Percentiles rank a stretch among this genome's conserved stretches.
These are phyloP conservation scores for Diaporthe citrichinensis DNA, from an alignment of 2,329 filamentous ascomycete species.

Conservation along the genomic window DNA sequence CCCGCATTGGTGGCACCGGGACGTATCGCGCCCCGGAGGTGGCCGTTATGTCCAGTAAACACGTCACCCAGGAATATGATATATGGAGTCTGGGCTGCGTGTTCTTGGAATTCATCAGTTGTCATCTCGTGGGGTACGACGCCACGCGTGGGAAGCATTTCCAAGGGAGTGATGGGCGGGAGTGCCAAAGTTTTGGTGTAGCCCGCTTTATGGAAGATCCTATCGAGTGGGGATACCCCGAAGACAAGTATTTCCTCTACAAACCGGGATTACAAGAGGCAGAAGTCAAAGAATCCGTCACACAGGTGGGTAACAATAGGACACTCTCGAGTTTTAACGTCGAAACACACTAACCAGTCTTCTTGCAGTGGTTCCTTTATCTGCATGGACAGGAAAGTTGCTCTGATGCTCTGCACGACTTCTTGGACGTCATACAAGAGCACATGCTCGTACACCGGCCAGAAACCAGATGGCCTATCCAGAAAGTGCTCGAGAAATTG, in stretches of 20 bases:
- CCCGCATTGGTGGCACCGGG: not conserved
- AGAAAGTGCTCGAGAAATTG: not conserved
- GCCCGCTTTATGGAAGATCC: not conserved
- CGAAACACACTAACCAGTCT: not conserved
- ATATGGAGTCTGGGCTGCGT: constrained; percentile 7
- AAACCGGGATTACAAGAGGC: not conserved
- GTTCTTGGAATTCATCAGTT: constrained; percentile 9
- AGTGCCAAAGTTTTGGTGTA: not conserved
- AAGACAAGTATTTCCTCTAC: constrained; percentile 10
- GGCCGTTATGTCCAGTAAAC: not conserved
- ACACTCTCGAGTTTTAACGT: not conserved
- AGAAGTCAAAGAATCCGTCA: not conserved
- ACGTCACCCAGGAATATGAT: constrained; percentile 7
- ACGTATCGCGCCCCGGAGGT: constrained; percentile 3
- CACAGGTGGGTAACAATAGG: not conserved
- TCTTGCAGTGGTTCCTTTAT: constrained; percentile 2
- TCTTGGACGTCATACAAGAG: not conserved
- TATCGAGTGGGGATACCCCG: not conserved
- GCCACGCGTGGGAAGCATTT: not conserved
- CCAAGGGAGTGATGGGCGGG: not conserved
- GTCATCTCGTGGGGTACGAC: not conserved
- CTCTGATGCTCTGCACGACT: not conserved
- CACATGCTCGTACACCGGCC: constrained; percentile 4
- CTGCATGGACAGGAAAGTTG: not conserved
- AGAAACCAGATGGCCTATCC: not conserved